phyloP scores from a whole-genome alignment of 164 flowering plant species.

The Nymphaea thermarum region DNA sequence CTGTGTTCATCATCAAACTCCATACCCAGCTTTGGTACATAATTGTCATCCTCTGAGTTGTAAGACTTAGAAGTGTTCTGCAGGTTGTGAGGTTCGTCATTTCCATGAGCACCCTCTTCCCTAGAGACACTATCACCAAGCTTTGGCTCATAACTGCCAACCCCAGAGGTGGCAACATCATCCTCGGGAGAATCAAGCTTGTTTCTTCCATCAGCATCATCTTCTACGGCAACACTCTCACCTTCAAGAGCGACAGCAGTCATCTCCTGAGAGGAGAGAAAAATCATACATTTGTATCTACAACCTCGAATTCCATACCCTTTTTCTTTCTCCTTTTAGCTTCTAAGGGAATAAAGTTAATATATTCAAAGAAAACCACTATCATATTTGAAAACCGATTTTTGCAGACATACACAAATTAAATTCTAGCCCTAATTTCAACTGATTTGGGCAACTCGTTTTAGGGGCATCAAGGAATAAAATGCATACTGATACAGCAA shows the following conservation, averaged over 20 bases:
- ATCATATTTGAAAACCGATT: neutral
- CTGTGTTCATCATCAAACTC: constrained; percentile 4
- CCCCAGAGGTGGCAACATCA: neutral
- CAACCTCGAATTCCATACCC: neutral
- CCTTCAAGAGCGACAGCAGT: neutral
- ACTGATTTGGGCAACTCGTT: neutral
- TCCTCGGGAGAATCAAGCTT: neutral
- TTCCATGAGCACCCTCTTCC: neutral
- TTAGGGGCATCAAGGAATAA: too few species aligned
- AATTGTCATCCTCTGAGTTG: constrained; percentile 26
- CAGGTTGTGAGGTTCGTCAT: neutral
- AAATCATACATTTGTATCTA: neutral
- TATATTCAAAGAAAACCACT: neutral
- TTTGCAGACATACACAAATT: neutral
- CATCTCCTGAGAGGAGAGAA: neutral
- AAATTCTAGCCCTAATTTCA: neutral
- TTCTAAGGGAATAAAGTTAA: neutral
- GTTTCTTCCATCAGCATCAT: neutral
- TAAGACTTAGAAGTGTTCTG: neutral
- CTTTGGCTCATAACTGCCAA: neutral
- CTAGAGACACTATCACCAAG: neutral
- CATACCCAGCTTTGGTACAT: constrained; percentile 1
- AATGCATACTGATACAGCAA: too few species aligned
- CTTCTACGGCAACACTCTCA: neutral
- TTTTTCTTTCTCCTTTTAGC: too few species aligned